Evolutionary conservation across 2,329 filamentous ascomycete genomes (phyloP), one percentile per base, ranked within the genome.

Genomic region (Stagonosporopsis chrysanthemi): DNA sequence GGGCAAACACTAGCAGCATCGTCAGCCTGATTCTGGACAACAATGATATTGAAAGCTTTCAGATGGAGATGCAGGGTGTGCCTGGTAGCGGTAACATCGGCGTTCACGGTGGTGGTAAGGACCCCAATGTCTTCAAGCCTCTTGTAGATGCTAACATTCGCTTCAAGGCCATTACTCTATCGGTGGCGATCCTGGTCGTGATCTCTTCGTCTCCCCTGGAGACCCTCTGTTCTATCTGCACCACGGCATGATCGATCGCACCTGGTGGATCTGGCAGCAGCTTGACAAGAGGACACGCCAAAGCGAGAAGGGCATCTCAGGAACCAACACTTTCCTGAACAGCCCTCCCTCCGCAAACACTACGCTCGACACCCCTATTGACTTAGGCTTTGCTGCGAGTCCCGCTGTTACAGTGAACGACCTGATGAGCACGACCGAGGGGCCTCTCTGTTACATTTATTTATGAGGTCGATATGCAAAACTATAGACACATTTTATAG

Each of bases 141-240:
- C 22, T 3, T 48, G 7, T 70, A 77, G 1, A 77, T 79, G 51
- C 73, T 75, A 19, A 79, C 68, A 2, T 74, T 71, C 56, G 73
- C 6, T 56, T 66, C 68, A 11, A 74, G 80, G 80, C 7, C 81
- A 83, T 62, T 81, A 79, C 65, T 75, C 77, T 11, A 75, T 80
- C 58, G 79, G 79, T 52, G 77, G 76, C 3, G 79, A 79, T 31
- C 78, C 80, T 24, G 68, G 64, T 19, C 61, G 67, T 41, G 68
- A 73, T 42, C 56, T 72, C 24, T 73, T 62, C 41, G 50, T 54
- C 15, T 71, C 67, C 2, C 70, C 70, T 7, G 66, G 66, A 12
- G 72, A 75, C 42, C 72, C 72, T 2, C n/a, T 72, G 17, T 83
- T 83, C 68, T 83, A 75, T 65, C 71, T 81, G 19, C 81, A 83